Percentiles rank a stretch among this genome's conserved stretches.
Evolutionary conservation across 768 basidiomycete genomes (phyloP).

Genomic region (Rossbeevera mucosa): DNA sequence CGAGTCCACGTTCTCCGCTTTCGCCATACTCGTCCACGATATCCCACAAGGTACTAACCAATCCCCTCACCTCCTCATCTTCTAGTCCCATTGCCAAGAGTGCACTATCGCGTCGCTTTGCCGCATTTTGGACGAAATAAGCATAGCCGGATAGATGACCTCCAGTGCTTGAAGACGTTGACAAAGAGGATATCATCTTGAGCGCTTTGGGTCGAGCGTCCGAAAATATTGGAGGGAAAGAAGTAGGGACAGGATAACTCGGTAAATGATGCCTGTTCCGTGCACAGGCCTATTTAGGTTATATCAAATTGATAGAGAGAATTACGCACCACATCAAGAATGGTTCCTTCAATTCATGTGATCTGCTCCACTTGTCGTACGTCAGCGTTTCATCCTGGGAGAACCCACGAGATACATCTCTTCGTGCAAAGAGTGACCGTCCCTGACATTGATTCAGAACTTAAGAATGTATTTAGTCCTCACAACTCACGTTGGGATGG

Average conservation of each 20-base stretch:
- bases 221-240: conserved; percentile 50
- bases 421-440: conserved; percentile 35
- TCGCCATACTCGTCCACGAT: conserved; percentile 45
- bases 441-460: conserved; percentile 8
- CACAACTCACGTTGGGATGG: conserved; percentile 17
- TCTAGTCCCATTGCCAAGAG: conserved; percentile 40
- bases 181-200: conserved; percentile 42
- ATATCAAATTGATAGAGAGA: not conserved
- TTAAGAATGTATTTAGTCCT: not conserved
- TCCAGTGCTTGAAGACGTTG: conserved; percentile 38
- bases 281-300: conserved; percentile 4
- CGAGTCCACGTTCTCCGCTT: conserved; percentile 21
- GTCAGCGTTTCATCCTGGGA: conserved; percentile 31
- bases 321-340: conserved; percentile 37
- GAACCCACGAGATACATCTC: conserved; percentile 61
- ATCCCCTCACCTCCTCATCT: conserved; percentile 52
- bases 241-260: conserved; percentile 56
- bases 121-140: conserved; percentile 41
- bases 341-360: conserved; percentile 27
- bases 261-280: conserved; percentile 41
- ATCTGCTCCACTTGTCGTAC: conserved; percentile 39
- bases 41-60: conserved; percentile 57
- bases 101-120: conserved; percentile 36
- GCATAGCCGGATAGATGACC: conserved; percentile 50
- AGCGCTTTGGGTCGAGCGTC: conserved; percentile 14